Conservation (phyloP, 2,329 filamentous ascomycete species). For the Uncinocarpus reesii region DNA sequence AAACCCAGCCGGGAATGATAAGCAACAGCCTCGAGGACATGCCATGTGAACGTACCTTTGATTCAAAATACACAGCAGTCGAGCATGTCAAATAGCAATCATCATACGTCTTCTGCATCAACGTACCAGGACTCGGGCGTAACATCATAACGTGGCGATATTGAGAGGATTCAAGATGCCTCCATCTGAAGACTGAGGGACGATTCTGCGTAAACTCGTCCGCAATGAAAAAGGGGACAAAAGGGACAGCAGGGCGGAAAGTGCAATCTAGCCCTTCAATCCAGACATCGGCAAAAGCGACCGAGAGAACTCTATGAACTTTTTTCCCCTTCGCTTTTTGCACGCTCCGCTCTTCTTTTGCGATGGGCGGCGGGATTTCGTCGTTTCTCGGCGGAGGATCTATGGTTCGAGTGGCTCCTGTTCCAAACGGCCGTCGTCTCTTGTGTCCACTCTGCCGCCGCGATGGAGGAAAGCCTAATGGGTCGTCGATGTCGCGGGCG, state of each 20-base stretch:
- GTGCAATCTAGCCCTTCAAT: not conserved
- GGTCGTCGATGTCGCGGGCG: not conserved
- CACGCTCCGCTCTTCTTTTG: too few relatives aligned
- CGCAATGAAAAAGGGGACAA: not conserved
- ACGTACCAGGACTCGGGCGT: constrained; percentile 52
- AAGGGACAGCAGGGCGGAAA: not conserved
- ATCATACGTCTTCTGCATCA: constrained; percentile 94
- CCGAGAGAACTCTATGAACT: not conserved
- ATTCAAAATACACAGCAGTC: constrained; percentile 91
- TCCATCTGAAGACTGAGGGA: constrained; percentile 7
- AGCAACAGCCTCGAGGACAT: too few relatives aligned
- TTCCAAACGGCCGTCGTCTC: too few relatives aligned
- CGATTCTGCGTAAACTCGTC: not conserved
- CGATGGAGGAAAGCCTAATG: too few relatives aligned
- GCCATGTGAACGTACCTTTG: constrained; percentile 53
- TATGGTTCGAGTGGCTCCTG: too few relatives aligned
- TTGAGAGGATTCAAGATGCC: not conserved
- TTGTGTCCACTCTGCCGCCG: too few relatives aligned
- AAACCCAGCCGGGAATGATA: too few relatives aligned
- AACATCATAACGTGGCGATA: constrained; percentile 31
- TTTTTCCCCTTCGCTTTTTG: not conserved
- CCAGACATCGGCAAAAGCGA: not conserved
- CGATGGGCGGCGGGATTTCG: not conserved
- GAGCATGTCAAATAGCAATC: constrained; percentile 92
- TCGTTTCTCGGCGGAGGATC: too few relatives aligned